Evolutionary conservation across 768 basidiomycete species (phyloP), one percentile per base, ranked within the genome.

Genomic region (Dentipellis fragilis): DNA sequence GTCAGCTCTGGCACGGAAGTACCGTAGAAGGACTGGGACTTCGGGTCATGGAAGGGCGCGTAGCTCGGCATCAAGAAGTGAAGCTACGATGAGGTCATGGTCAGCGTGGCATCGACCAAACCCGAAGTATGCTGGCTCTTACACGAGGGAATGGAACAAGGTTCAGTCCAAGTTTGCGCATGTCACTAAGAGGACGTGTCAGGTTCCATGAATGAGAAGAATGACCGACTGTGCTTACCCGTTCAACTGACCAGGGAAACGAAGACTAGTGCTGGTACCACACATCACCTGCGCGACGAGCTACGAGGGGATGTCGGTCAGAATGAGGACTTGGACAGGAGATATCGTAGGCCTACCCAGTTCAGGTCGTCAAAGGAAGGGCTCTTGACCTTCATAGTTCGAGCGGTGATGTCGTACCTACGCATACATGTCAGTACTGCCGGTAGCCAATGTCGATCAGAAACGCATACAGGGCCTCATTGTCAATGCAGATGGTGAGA

Each of bases 21-120:
- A 22, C 76, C 75, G 60, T 85, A 76, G 71, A 80, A 93, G 2
- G 79, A 71, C 49, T 73, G 73, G 0, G 83, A 75, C 54, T 80
- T 81, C 2, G 81, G 75, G 61, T 91, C 80, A 59, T 79, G 83
- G 62, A 98, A 83, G 0, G 96, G 96, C 0, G 92, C 93, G 67
- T 93, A 96, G 61, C 91, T 93, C 50, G 92, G 91, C 75, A 92
- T 89, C 63, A 99, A 80, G 81, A 97, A 99, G 68, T 99, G 95
- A 52, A 98, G 80, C 85, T 95, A 68, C 64, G 65, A 51, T 23
- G 38, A 54, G 14, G 57, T 42, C 57, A 45, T 38, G 60, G 35
- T 16, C 38, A 11, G 22, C 35, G 11, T 12, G 2, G 8, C 10
- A 40, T 16, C 17, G 17, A 10, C 12, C 14, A 5, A n/a, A 49